These are phyloP conservation scores for Candida manassasensis DNA, from an alignment of 805 yeast species.

Conservation along the genomic window DNA sequence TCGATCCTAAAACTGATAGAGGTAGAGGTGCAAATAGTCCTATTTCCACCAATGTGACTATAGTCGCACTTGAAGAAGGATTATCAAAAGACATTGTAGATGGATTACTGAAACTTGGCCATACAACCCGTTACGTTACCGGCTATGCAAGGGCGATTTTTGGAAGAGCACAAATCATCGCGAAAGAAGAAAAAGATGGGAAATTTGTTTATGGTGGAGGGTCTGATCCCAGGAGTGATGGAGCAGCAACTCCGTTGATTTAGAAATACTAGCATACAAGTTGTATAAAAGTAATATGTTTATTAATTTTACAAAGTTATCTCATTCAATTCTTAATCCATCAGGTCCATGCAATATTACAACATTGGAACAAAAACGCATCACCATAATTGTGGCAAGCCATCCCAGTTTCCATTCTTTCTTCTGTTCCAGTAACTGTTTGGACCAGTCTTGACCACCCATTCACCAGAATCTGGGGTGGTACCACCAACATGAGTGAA, in stretches of 20 bases:
- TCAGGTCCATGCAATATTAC: too few species aligned
- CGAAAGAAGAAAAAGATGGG: constrained; percentile 39
- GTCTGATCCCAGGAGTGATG: constrained; percentile 81
- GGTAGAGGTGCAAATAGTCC: constrained; percentile 67
- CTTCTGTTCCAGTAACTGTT: constrained; percentile 79
- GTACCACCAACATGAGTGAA: constrained; percentile 46
- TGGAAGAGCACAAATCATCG: constrained; percentile 75
- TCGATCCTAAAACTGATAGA: constrained; percentile 37
- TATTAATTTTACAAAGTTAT: too few species aligned
- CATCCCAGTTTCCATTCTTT: constrained; percentile 56
- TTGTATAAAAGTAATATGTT: too few species aligned
- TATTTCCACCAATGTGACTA: constrained; percentile 51
- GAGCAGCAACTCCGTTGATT: constrained; percentile 55
- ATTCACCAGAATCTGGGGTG: constrained; percentile 40
- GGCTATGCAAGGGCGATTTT: constrained; percentile 43
- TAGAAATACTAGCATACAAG: too few species aligned
- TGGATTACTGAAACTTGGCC: constrained; percentile 51
- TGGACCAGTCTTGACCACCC: constrained; percentile 55
- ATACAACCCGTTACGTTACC: constrained; percentile 40
- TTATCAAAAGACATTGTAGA: constrained; percentile 43
- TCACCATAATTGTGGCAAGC: constrained; percentile 53
- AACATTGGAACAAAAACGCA: too few species aligned
- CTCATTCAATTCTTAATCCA: too few species aligned
- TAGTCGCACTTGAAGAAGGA: constrained; percentile 64
- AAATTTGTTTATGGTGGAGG: constrained; percentile 60